A percentile compares a stretch with the other conserved stretches of the same genome.
Conservation (phyloP, 2,329 filamentous ascomycete genomes). For the Cercospora beticola region DNA sequence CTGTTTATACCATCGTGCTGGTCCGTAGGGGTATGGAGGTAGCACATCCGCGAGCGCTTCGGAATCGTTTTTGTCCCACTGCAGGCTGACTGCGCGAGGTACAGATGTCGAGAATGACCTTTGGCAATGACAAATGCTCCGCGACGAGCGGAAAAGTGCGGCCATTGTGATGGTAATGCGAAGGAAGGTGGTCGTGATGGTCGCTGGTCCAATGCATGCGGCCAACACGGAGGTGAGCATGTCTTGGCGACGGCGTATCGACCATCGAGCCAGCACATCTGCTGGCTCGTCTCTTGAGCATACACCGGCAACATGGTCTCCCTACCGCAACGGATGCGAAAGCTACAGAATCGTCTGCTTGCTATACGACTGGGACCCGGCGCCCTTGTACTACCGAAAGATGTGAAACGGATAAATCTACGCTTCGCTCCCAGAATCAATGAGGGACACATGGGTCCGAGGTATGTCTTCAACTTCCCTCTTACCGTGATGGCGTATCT, state of each 20-base stretch:
- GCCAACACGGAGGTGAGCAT: background rate
- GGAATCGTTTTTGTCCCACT: constrained; percentile 36
- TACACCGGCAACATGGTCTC: constrained; percentile 48
- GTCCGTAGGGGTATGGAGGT: constrained; percentile 68
- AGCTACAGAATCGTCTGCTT: constrained; percentile 71
- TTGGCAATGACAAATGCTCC: constrained; percentile 23
- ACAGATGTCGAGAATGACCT: constrained; percentile 37
- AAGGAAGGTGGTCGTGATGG: background rate
- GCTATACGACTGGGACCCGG: constrained; percentile 77
- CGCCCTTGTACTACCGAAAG: constrained; percentile 73
- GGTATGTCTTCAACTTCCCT: constrained; percentile 49
- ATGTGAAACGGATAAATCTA: constrained; percentile 73
- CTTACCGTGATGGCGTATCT: constrained; percentile 31
- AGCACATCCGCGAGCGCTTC: constrained; percentile 36
- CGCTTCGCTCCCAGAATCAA: constrained; percentile 64
- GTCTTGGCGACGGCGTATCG: constrained; percentile 8
- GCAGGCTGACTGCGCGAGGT: constrained; percentile 28
- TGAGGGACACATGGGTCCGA: constrained; percentile 70
- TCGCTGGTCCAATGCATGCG: background rate
- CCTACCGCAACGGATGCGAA: constrained; percentile 69
- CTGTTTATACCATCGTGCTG: constrained; percentile 72
- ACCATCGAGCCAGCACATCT: background rate
- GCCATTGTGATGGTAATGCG: constrained; percentile 25
- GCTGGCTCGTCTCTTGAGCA: background rate
- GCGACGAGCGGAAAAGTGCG: constrained; percentile 29